Base-by-base conservation (phyloP, 164 flowering plant species). In the Kingdonia uniflora region DNA sequence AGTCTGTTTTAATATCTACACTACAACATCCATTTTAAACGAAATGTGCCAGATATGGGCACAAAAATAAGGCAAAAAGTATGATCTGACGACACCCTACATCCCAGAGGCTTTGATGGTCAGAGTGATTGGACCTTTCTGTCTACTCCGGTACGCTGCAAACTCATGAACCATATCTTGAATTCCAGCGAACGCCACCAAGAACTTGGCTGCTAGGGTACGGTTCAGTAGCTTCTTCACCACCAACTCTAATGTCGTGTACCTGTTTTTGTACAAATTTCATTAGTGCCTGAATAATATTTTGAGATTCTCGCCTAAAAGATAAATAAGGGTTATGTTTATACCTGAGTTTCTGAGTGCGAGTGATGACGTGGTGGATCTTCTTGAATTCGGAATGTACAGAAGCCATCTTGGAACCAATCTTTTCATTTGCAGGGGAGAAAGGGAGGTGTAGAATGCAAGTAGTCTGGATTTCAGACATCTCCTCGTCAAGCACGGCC, bases 291-390 rank as follows among this genome's bases (percentile, higher is more conserved):
- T 29, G 35, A 29, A 29, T 29, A 29, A 4, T 8, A 8, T 3
- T 29, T 8, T 29, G 8, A 29, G 8, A 29, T 29, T 4, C 35
- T 8, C 35, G 8, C 8, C 4, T 8, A 29, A 29, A 29, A 29
- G 4, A 29, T 4, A 29, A 29, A 8, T 4, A 29, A 29, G 4
- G 35, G 35, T 29, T 29, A 29, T 29, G 6, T 29, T 29, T 29
- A 25, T n/a, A 85, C 94, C 95, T 82, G 41, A 84, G 80, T 12
- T 76, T 71, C 62, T 85, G 90, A n/a, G 86, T 94, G 70, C 74
- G 81, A 6, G 59, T 62, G 53, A 82, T 70, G 60, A 87, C 84
- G 23, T 62, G 54, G 10, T 74, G 66, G 42, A 87, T 75, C 71
- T 82, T 87, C 77, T 66, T 74, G 59, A 85, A 69, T 69, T 77